Conservation (phyloP, 257 asterid genomes). For the Galeopsis tetrahit region DNA sequence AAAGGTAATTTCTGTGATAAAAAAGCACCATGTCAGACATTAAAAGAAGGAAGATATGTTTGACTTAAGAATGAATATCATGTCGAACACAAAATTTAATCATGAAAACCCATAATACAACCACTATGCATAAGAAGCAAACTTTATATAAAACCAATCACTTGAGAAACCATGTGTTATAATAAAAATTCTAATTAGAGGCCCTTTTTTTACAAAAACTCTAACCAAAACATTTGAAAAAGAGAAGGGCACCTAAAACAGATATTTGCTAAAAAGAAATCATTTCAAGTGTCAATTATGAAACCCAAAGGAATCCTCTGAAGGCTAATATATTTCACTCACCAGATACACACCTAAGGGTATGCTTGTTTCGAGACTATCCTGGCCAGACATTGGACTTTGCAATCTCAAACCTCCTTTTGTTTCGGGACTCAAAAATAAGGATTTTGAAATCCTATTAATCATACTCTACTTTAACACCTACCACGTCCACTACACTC, state of each 20-base stretch:
- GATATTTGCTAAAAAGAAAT: slow-evolving; percentile 1
- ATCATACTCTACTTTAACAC: too few relatives aligned
- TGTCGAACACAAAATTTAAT: slow-evolving; percentile 21
- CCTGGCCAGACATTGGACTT: too few relatives aligned
- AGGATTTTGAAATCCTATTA: too few relatives aligned
- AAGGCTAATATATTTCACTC: slow-evolving; percentile 1
- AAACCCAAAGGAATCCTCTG: not conserved
- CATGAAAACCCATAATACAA: slow-evolving; percentile 9
- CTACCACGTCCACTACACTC: too few relatives aligned
- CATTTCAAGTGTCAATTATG: not conserved
- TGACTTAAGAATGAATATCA: slow-evolving; percentile 19
- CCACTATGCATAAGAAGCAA: slow-evolving; percentile 5
- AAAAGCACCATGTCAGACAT: slow-evolving; percentile 33
- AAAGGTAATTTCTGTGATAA: slow-evolving; percentile 81
- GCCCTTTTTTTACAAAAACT: not conserved
- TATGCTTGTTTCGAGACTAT: too few relatives aligned
- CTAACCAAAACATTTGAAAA: not conserved
- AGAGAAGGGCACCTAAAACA: not conserved
- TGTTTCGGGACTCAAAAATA: too few relatives aligned
- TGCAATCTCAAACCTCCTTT: too few relatives aligned
- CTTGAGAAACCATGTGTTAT: not conserved
- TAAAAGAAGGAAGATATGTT: slow-evolving; percentile 17
- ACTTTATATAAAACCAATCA: not conserved
- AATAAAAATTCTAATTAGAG: not conserved
- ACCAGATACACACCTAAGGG: slow-evolving; percentile 1